Evolutionary conservation across 2,329 filamentous ascomycete genomes (phyloP).

Genomic region (Zasmidium citrigriseum): DNA sequence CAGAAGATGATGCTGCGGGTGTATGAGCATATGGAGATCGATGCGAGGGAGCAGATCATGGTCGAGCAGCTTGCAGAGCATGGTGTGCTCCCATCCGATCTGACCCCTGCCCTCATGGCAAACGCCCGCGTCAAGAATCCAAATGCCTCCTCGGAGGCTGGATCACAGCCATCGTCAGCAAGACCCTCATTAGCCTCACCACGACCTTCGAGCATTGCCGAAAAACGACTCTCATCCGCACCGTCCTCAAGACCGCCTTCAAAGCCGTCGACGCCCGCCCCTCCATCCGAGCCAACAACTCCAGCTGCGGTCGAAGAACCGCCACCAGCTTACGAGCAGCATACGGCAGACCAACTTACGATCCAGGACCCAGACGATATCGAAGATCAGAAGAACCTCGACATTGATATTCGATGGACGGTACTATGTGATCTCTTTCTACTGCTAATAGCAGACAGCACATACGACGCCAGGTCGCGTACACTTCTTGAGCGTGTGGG

Average conservation of each 20-base stretch:
- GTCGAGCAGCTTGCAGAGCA: conserved; percentile 95
- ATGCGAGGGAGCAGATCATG: conserved; percentile 89
- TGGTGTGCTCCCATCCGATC: conserved; percentile 79
- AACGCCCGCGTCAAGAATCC: conserved; percentile 94
- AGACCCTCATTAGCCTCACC: conserved; percentile 31
- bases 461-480: conserved; percentile 87
- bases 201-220: conserved; percentile 20
- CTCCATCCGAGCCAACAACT: conserved; percentile 10
- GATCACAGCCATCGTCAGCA: conserved; percentile 32
- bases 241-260: conserved; percentile 12
- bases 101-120: conserved; percentile 84
- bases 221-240: conserved; percentile 22
- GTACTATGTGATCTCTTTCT: conserved; percentile 94
- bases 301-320: conserved; percentile 19
- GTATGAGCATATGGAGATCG: conserved; percentile 97
- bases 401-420: conserved; percentile 96
- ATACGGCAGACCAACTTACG: conserved; percentile 71
- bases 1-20: conserved; percentile 97
- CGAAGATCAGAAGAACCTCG: conserved; percentile 77
- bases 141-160: conserved; percentile 13
- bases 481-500: conserved; percentile 82
- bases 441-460: conserved; percentile 91
- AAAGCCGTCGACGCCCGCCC: conserved; percentile 33
- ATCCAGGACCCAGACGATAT: conserved; percentile 83
- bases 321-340: conserved; percentile 59